Percentiles rank a stretch among this genome's conserved stretches.
Conservation (phyloP, 169 alveolate genomes). For the Eimeria acervulina region DNA sequence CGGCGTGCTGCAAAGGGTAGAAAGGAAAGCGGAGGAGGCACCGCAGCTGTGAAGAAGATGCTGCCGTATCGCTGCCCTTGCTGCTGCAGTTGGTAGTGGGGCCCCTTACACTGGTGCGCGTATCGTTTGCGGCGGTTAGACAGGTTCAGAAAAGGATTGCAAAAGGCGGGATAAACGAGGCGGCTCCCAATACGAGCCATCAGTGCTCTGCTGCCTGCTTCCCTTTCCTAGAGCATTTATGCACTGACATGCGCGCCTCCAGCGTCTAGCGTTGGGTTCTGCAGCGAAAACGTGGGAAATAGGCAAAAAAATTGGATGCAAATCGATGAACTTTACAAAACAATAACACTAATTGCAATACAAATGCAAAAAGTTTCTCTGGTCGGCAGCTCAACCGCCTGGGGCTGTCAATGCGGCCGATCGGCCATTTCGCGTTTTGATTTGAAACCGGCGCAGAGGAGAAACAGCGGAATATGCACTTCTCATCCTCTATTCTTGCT, state of each 20-base stretch:
- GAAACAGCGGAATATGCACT: too few relatives aligned
- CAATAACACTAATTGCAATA: too few relatives aligned
- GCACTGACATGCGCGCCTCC: not conserved
- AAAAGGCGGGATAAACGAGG: not conserved
- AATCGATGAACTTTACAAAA: not conserved
- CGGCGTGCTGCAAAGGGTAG: not conserved
- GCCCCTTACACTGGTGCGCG: not conserved
- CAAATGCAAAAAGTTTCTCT: not conserved
- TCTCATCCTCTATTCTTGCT: too few relatives aligned
- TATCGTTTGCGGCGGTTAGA: not conserved
- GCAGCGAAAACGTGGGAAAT: not conserved
- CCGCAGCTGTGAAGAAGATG: not conserved
- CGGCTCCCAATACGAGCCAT: not conserved
- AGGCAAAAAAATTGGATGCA: not conserved
- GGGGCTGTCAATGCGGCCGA: constrained; percentile 9
- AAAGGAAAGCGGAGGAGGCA: not conserved
- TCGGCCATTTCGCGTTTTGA: not conserved
- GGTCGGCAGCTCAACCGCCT: not conserved
- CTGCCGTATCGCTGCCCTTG: not conserved
- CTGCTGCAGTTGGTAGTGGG: not conserved
- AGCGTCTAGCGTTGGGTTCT: not conserved
- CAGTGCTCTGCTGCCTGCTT: not conserved
- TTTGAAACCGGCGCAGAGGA: too few relatives aligned
- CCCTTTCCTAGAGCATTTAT: not conserved
- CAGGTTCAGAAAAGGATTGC: not conserved